Evolutionary conservation across 768 basidiomycete genomes (phyloP), one percentile per base, ranked within the genome.

Genomic region (Tulasnella sp.): DNA sequence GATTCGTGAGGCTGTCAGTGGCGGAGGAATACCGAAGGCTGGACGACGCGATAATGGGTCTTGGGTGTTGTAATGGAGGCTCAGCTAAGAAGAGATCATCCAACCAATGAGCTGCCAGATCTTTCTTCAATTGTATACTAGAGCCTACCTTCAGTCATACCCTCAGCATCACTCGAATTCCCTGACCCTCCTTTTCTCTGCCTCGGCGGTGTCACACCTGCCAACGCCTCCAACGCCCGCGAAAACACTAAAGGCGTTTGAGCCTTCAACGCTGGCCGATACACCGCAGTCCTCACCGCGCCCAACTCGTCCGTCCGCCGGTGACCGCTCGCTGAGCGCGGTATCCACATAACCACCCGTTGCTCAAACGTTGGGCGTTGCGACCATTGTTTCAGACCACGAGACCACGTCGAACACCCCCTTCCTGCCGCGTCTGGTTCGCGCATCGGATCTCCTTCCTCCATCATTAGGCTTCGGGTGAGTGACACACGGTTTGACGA

Each of bases 291-390:
- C 50, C 68, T 63, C 17, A 70, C 68, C 34, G 73, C 61, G 19
- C 73, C 67, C 38, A 77, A 68, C 11, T 69, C 73, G 17, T 67
- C 72, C 19, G 73, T 73, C 23, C 70, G 67, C 3, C 75, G 74
- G 11, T 77, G 69, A 27, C 49, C 58, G 34, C 23, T 30, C 42
- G 54, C 38, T 41, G 41, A 55, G 52, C 34, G 34, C 34, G 44
- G 48, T 9, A 42, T 58, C 73, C 82, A 85, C 3, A 86, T 73
- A 26, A 73, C 70, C 63, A 78, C 72, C 30, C 86, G 76, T 58
- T 89, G 85, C 70, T 90, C 87, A 68, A 86, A 88, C 67, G 84
- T 84, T 24, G 84, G 82, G 3, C 87, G 83, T 38, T 75, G 73
- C 62, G 80, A 75, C 88, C 88, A 90, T n/a, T 72, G 77, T 44